Conservation (phyloP, 306 rosid genomes). For the Purshia tridentata region DNA sequence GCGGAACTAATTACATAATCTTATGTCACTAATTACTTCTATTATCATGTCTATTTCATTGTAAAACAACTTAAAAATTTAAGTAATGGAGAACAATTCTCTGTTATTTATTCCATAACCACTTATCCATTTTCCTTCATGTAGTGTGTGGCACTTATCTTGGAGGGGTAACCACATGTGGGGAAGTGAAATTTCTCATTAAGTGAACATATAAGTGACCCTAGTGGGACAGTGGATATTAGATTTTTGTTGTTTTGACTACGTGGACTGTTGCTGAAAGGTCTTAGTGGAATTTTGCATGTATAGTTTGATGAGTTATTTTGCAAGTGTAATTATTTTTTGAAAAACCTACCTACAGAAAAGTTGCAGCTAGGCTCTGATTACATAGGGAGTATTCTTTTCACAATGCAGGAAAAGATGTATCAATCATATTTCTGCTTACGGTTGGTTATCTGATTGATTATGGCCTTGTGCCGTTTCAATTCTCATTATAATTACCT, state of each 20-base stretch:
- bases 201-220: not conserved
- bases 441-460: not conserved
- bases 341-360: not conserved
- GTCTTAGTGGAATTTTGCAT: too few species aligned
- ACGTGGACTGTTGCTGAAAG: not conserved
- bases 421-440: not conserved
- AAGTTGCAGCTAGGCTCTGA: not conserved
- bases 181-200: too few species aligned
- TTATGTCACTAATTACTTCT: not conserved
- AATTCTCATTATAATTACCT: constrained; percentile 16
- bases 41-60: not conserved
- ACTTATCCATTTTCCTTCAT: not conserved
- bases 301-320: not conserved
- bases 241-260: not conserved
- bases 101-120: not conserved
- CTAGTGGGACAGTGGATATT: not conserved
- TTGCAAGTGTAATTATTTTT: not conserved
- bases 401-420: not conserved
- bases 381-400: not conserved
- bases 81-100: too few species aligned
- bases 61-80: not conserved
- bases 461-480: constrained; percentile 14
- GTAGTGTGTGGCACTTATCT: not conserved
- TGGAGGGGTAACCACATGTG: not conserved
- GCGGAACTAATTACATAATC: not conserved